phyloP scores from a whole-genome alignment of 495 filamentous ascomycete species.

The Annulohypoxylon nitens region DNA sequence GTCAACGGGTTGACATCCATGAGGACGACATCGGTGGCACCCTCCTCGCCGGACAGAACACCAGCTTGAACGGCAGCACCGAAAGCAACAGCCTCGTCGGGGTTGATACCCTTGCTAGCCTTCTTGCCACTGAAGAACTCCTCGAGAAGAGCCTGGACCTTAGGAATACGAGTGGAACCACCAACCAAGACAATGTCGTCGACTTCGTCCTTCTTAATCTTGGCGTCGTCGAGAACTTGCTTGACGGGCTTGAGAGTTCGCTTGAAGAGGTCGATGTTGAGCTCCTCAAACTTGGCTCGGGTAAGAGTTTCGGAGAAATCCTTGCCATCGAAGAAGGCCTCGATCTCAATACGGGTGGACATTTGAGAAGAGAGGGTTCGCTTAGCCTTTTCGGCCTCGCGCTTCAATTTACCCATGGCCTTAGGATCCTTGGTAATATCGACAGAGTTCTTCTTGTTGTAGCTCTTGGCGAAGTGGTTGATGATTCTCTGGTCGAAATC shows the following conservation, averaged over 20 bases:
- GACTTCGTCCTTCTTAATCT: conserved; percentile 87
- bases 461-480: conserved; percentile 96
- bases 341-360: conserved; percentile 98
- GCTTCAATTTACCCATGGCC: conserved; percentile 99
- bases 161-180: conserved; percentile 96
- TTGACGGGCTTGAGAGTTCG: conserved; percentile 99
- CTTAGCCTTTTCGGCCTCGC: conserved; percentile 99
- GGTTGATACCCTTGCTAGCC: conserved; percentile 98
- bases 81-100: conserved; percentile 97
- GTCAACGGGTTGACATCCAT: conserved; percentile 99
- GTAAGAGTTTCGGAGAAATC: conserved; percentile 99
- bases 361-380: conserved; percentile 98
- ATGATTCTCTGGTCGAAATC: conserved; percentile 99
- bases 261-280: conserved; percentile 99
- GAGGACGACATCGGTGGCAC: conserved; percentile 82
- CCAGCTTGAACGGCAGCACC: conserved; percentile 98
- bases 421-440: conserved; percentile 95
- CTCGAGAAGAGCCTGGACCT: conserved; percentile 93
- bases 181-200: conserved; percentile 92
- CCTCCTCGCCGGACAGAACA: conserved; percentile 89
- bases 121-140: conserved; percentile 96
- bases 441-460: conserved; percentile 98
- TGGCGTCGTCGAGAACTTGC: conserved; percentile 93
- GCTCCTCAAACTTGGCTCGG: conserved; percentile 98
- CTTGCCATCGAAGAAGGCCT: conserved; percentile 95